Percentiles rank a stretch among this genome's conserved stretches.
These are phyloP conservation scores for Apiospora aurea DNA, from an alignment of 2,329 filamentous ascomycete genomes.

Conservation along the genomic window DNA sequence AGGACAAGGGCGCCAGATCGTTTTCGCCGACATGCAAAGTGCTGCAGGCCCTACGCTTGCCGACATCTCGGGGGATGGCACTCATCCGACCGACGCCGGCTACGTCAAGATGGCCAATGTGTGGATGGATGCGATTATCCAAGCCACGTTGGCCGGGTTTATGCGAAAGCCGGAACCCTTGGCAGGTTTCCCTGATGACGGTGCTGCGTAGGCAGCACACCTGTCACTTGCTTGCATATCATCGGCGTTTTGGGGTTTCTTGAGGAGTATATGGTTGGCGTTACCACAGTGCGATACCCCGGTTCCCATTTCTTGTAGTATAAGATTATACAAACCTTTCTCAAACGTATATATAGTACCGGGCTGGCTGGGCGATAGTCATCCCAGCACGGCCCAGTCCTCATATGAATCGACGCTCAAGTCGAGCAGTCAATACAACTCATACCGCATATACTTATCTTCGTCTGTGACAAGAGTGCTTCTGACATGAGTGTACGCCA, in stretches of 20 bases:
- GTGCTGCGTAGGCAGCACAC: neutral
- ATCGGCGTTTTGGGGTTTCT: neutral
- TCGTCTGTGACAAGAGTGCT: neutral
- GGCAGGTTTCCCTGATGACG: constrained; percentile 12
- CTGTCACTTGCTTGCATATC: constrained; percentile 1
- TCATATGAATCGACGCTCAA: neutral
- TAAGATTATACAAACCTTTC: neutral
- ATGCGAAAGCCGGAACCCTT: constrained; percentile 29
- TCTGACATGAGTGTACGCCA: neutral
- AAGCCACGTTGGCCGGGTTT: constrained; percentile 36
- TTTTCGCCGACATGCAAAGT: constrained; percentile 45
- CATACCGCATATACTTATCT: neutral
- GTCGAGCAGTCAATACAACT: neutral
- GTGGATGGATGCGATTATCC: constrained; percentile 40
- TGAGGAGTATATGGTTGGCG: neutral
- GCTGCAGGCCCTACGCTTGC: constrained; percentile 34
- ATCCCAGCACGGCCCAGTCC: neutral
- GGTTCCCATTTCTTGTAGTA: neutral
- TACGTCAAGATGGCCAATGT: constrained; percentile 46
- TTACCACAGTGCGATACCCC: constrained; percentile 20
- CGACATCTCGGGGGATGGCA: constrained; percentile 43
- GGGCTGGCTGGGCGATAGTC: neutral
- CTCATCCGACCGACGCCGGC: constrained; percentile 44
- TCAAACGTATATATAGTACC: constrained; percentile 4
- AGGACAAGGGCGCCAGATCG: constrained; percentile 35